A percentile compares a stretch with the other conserved stretches of the same genome.
Conservation (phyloP, 2,329 filamentous ascomycete species). For the Aspergillus fumigatiaffinis region DNA sequence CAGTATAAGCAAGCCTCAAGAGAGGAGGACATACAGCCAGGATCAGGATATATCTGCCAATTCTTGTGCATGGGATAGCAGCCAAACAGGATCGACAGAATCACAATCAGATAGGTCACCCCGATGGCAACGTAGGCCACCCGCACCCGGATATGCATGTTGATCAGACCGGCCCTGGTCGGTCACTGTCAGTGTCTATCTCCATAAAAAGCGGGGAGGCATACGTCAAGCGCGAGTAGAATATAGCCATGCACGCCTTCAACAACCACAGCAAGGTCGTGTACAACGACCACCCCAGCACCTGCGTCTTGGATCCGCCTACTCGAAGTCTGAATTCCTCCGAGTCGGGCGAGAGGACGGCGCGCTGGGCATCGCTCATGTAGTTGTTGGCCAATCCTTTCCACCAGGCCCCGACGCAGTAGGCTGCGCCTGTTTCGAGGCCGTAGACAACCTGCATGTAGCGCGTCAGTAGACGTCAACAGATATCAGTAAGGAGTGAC, state of each 20-base stretch:
- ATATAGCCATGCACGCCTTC: conserved; percentile 54
- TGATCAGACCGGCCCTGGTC: conserved; percentile 36
- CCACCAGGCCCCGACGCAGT: conserved; percentile 47
- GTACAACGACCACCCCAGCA: conserved; percentile 54
- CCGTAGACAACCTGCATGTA: conserved; percentile 46
- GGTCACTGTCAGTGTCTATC: not conserved
- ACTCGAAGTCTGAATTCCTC: conserved; percentile 49
- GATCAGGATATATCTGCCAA: conserved; percentile 59
- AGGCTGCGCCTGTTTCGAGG: conserved; percentile 48
- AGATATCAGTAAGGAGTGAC: not conserved
- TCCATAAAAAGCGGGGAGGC: not conserved
- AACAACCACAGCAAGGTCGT: conserved; percentile 50
- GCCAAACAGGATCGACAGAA: conserved; percentile 49
- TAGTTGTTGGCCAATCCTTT: conserved; percentile 54
- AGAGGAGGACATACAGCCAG: conserved; percentile 44
- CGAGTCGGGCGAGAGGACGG: conserved; percentile 40
- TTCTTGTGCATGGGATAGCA: conserved; percentile 53
- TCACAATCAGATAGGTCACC: conserved; percentile 47
- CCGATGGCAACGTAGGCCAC: conserved; percentile 50
- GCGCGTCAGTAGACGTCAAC: too few species aligned
- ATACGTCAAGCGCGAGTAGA: conserved; percentile 54
- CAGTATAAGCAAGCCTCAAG: too few species aligned
- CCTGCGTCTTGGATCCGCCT: conserved; percentile 51
- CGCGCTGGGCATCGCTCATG: conserved; percentile 52
- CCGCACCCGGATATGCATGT: conserved; percentile 45